Evolutionary conservation across 331 rosid species (phyloP).

Genomic region (Pyracantha coccinea): DNA sequence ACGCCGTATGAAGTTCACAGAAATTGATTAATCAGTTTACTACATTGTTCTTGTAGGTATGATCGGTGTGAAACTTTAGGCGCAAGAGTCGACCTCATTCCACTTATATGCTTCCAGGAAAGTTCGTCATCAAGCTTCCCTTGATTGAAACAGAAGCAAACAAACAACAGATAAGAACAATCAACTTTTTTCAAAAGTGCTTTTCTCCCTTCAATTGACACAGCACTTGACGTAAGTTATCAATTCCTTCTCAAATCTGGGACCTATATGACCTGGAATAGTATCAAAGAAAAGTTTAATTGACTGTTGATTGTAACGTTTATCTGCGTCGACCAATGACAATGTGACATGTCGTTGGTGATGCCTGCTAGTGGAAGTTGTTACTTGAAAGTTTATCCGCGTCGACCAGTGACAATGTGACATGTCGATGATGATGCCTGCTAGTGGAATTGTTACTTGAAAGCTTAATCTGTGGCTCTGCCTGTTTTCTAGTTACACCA

Average conservation of each 20-base stretch:
- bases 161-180: conserved; percentile 4
- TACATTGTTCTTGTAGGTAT: conserved; percentile 12
- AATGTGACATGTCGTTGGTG: conserved; percentile 19
- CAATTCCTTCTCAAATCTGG: conserved; percentile 21
- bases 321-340: conserved; percentile 25
- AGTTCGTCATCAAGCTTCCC: conserved; percentile 18
- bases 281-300: conserved; percentile 10
- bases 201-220: conserved; percentile 17
- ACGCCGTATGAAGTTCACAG: background rate
- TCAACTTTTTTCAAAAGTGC: conserved; percentile 24
- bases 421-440: conserved; percentile 8
- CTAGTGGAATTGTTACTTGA: conserved; percentile 1
- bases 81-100: conserved; percentile 14
- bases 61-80: conserved; percentile 22
- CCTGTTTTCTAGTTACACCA: background rate
- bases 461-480: background rate
- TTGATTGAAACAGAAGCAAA: conserved; percentile 35
- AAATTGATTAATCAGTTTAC: conserved; percentile 7
- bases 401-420: conserved; percentile 23
- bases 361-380: background rate
- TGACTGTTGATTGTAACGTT: conserved; percentile 30
- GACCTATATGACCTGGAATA: conserved; percentile 30
- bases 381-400: conserved; percentile 10
- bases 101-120: conserved; percentile 21
- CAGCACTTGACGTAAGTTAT: conserved; percentile 33